Evolutionary conservation across 768 basidiomycete species (phyloP).

Genomic region (Sporobolomyces pararoseus): DNA sequence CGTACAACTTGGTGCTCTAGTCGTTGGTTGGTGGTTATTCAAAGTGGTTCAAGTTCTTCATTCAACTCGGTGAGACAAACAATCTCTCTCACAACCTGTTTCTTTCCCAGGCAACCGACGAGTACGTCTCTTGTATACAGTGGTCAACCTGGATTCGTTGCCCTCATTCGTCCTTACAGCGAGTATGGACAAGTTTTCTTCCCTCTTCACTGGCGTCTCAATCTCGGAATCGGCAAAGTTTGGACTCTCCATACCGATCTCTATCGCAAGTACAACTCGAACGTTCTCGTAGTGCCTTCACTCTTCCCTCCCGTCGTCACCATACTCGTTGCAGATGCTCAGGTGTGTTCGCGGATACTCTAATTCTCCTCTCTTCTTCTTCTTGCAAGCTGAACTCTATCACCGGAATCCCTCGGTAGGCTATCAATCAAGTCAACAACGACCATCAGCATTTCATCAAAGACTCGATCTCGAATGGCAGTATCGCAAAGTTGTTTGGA

Average conservation of each 20-base stretch:
- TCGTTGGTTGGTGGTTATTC: background rate
- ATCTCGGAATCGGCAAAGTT: background rate
- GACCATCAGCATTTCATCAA: slow-evolving; percentile 11
- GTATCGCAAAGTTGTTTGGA: slow-evolving; percentile 57
- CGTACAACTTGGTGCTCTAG: background rate
- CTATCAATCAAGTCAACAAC: slow-evolving; percentile 15
- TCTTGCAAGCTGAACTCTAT: background rate
- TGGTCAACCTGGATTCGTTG: slow-evolving; percentile 28
- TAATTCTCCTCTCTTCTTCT: background rate
- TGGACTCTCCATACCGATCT: slow-evolving; percentile 8
- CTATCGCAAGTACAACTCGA: slow-evolving; percentile 15
- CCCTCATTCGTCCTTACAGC: slow-evolving; percentile 14
- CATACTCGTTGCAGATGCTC: slow-evolving; percentile 6
- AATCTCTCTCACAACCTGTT: background rate
- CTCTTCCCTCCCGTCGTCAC: slow-evolving; percentile 14
- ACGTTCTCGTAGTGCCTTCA: slow-evolving; percentile 7
- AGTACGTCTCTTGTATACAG: too few species aligned
- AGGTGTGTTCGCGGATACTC: background rate
- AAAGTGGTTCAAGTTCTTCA: slow-evolving; percentile 3
- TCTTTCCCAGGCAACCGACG: too few species aligned
- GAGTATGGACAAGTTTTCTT: background rate
- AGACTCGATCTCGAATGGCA: background rate
- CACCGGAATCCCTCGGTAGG: background rate
- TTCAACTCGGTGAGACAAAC: slow-evolving; percentile 9
- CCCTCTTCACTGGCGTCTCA: background rate